Evolutionary conservation across 1,139 yeast genomes (phyloP).

Genomic region (Saccharomyces hybrid): DNA sequence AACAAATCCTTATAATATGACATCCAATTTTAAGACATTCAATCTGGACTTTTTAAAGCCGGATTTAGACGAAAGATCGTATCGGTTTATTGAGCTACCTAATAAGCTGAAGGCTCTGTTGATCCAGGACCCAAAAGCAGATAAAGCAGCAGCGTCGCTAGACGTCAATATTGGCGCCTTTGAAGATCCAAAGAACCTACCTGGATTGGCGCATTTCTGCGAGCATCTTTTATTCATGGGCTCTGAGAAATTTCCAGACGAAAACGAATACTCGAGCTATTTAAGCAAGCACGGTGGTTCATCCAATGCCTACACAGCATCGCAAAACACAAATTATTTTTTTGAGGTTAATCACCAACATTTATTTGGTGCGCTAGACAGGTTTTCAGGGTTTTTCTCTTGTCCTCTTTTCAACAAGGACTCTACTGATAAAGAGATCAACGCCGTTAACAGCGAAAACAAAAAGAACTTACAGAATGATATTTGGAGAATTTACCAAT

Average conservation of each 20-base stretch:
- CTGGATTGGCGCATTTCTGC: conserved; percentile 94
- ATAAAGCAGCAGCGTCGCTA: conserved; percentile 85
- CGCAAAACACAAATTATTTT: conserved; percentile 84
- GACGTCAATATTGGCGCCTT: conserved; percentile 90
- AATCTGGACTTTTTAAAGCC: conserved; percentile 42
- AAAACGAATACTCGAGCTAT: conserved; percentile 77
- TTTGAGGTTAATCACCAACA: conserved; percentile 75
- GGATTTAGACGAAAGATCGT: conserved; percentile 65
- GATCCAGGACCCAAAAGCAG: conserved; percentile 79
- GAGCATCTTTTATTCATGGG: conserved; percentile 97
- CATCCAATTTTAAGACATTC: conserved; percentile 11
- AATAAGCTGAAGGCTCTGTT: conserved; percentile 69
- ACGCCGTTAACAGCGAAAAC: conserved; percentile 93
- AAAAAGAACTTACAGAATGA: conserved; percentile 90
- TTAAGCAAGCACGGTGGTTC: conserved; percentile 63
- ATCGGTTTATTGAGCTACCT: conserved; percentile 56
- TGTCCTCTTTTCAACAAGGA: conserved; percentile 71
- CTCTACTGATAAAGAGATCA: conserved; percentile 86
- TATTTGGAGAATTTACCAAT: conserved; percentile 78
- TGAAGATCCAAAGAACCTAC: conserved; percentile 63
- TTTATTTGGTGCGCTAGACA: conserved; percentile 79
- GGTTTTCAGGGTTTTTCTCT: conserved; percentile 89
- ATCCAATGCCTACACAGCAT: conserved; percentile 80
- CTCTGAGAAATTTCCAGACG: conserved; percentile 84
- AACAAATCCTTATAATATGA: not conserved